These are phyloP conservation scores for Phyllosticta paracitricarpa DNA, from an alignment of 2,329 filamentous ascomycete genomes.

Conservation along the genomic window DNA sequence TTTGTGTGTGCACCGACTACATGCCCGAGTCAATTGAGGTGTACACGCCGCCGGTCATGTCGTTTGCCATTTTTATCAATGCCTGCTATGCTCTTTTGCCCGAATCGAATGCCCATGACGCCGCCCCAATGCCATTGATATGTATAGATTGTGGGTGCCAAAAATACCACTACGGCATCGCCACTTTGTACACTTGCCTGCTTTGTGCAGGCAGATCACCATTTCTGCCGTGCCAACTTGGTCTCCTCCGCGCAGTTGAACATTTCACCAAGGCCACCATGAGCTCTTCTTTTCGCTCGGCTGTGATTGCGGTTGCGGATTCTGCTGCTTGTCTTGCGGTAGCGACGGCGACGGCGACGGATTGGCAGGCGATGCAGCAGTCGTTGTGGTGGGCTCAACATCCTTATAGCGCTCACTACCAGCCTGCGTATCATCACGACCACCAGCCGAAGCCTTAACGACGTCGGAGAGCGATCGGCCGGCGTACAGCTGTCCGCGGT, in stretches of 20 bases:
- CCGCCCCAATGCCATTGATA: too few relatives aligned
- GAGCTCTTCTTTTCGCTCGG: neutral
- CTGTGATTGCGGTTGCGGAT: neutral
- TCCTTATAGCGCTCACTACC: neutral
- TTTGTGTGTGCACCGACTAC: too few relatives aligned
- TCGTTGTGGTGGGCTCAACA: neutral
- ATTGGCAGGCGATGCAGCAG: neutral
- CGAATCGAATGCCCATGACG: too few relatives aligned
- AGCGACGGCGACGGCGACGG: neutral
- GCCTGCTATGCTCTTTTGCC: too few relatives aligned
- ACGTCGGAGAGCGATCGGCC: constrained; percentile 6
- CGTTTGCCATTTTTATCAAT: too few relatives aligned
- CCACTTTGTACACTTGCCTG: too few relatives aligned
- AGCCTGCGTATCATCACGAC: constrained; percentile 3
- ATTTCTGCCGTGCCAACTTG: neutral
- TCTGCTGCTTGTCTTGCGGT: neutral
- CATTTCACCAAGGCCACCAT: neutral
- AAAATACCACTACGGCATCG: too few relatives aligned
- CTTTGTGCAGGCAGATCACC: too few relatives aligned
- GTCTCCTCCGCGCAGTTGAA: neutral
- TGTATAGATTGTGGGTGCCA: too few relatives aligned
- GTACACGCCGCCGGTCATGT: too few relatives aligned
- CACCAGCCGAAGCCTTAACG: constrained; percentile 2
- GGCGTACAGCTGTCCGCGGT: constrained; percentile 6
- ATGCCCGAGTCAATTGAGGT: too few relatives aligned